Base-by-base conservation (phyloP, 2,329 filamentous ascomycete genomes). In the Colletotrichum sp. region DNA sequence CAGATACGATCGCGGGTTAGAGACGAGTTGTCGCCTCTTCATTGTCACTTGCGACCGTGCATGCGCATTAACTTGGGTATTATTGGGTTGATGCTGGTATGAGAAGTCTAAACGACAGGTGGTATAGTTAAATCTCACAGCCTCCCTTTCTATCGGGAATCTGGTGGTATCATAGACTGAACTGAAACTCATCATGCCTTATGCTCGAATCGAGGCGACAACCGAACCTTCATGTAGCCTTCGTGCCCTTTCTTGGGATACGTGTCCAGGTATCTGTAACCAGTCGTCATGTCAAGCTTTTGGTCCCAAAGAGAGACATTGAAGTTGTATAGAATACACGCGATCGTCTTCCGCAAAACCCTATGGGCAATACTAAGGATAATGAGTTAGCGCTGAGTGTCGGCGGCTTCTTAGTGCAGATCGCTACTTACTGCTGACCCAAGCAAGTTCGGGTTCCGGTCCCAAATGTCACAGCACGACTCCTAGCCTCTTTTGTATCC, bases 401-500 rank as follows among this genome's bases (percentile, higher is more conserved):
- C 2, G 21, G 34, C 15, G 7, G 7, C 13, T 39, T 18, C 7
- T 6, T 6, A 3, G n/a, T 18, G 2, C n/a, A 18, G 21, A 43
- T 24, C 7, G 10, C 18, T n/a, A 76, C 75, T 28, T 39, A 77
- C 75, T 73, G 72, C 36, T 78, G 77, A 3, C 78, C 78, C 24
- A 78, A 39, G n/a, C 78, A 78, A n/a, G 75, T 78, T 32, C 78
- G 43, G 5, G 77, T 77, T 4, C 77, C 78, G 1, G 77, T 78
- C 7, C 78, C 78, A 59, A 78, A 78, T 5, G 60, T 71, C 2
- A 71, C 74, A 2, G 71, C 63, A 39, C 60, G 57, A 5, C 34
- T 39, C 32, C 39, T 73, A 3, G 18, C 18, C 21, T 64, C 59
- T 7, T 71, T 61, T 2, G 75, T 32, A 6, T 67, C 64, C 8